Base-by-base conservation (phyloP, 1,284 basidiomycete species). In the Coniferiporia weirii region DNA sequence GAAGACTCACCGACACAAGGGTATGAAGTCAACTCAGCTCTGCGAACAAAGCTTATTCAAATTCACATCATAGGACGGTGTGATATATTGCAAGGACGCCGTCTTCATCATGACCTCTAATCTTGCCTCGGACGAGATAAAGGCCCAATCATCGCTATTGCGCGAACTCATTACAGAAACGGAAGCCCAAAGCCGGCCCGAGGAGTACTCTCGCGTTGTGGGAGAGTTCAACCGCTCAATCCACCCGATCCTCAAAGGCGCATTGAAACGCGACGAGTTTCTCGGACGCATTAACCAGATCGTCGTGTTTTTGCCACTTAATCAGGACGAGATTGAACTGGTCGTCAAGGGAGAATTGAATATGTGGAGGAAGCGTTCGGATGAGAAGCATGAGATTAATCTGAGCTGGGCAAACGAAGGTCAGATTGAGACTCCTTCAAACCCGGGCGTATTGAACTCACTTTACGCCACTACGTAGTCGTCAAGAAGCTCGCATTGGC, bases 41-140 rank as follows among this genome's bases (percentile, higher is more conserved):
- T 35, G 4, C 2, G 27, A 4, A 27, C 27, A 27, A 12, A 38
- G 8, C 45, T 34, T 40, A 9, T 12, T 15, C 38, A 40, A 9
- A 12, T 4, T 9, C 15, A 38, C 45, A 4, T 17, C 10, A 4
- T 20, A 59, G 58, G 20, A 48, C 22, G 59, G 59, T 4, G 54
- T 56, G 10, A 52, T 60, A 19, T 52, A 44, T 40, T 60, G 59
- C 40, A 56, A 60, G 22, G 54, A 60, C 38, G 59, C 59, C 13
- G 40, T 60, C 15, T 60, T 56, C 54, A 60, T 60, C 32, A 56
- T 60, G 59, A 60, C 59, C 3, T 60, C 59, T 3, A 60, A 60
- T 43, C 32, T 60, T n/a, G 59, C 54, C 17, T 44, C 54, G 5
- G 54, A 56, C 4, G 43, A 56, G n/a, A 60, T 56, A 35, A 60